Base-by-base conservation (phyloP, 441 rosid genomes). In the Dalechampia spathulata region DNA sequence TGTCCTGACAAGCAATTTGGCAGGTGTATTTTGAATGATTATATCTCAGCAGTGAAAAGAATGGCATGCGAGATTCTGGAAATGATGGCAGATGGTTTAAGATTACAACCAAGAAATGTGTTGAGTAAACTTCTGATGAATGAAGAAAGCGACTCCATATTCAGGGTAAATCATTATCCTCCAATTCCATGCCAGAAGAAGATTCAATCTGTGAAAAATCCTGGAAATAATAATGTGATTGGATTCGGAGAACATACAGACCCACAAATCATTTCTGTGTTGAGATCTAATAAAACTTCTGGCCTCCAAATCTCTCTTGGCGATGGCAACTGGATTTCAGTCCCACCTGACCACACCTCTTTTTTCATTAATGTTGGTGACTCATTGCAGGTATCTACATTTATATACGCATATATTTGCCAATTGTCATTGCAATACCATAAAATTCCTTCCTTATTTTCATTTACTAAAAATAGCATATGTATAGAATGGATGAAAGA, bases 221-320 rank as follows among this genome's bases (percentile, higher is more conserved):
- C 28, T 57, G 80, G 59, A n/a, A n/a, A n/a, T 57, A 63, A 65
- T 11, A 71, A 65, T 55, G 54, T 79, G 65, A 67, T 91, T 45
- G 98, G 98, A 20, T 91, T 91, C 51, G 98, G 98, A n/a, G 98
- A 83, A 72, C 98, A 91, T 57, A 83, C 98, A 52, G 98, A 91
- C 85, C 98, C 96, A 68, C 98, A 91, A 83, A 91, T 91, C 64
- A 49, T 91, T 63, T 87, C 98, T 51, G 69, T 88, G 48, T 61
- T 91, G 44, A 65, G 91, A 82, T 91, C 98, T 57, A 91, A 91
- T 86, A 90, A 86, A 49, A 94, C 86, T 7, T 82, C 69, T 49
- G 98, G 98, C 54, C 90, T 88, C 46, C 90, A 91, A 69, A 83
- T 88, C 61, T 76, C 72, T 64, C 65, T 75, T 61, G 73, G 49